Conservation (phyloP, 164 flowering plant species). For the Annona cherimola region DNA sequence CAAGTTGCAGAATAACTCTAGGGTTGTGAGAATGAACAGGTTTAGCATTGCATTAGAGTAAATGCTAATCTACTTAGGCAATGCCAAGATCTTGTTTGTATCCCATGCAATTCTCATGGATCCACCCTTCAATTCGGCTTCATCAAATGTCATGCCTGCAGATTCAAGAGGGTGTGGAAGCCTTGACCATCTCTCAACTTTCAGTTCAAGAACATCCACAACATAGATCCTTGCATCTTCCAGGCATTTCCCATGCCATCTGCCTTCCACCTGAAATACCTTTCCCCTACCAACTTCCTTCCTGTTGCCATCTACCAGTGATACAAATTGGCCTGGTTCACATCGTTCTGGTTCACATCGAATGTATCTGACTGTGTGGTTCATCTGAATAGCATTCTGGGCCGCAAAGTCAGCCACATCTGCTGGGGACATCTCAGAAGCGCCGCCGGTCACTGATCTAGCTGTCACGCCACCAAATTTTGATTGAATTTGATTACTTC, state of each 20-base stretch:
- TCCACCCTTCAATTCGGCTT: constrained; percentile 49
- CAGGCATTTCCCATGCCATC: constrained; percentile 54
- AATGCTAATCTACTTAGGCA: constrained; percentile 4
- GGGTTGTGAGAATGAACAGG: not conserved
- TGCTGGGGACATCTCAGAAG: constrained; percentile 15
- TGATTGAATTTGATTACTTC: constrained; percentile 18
- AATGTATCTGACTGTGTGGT: constrained; percentile 16
- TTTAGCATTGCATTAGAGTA: not conserved
- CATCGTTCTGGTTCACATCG: constrained; percentile 18
- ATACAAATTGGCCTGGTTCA: constrained; percentile 54
- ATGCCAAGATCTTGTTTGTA: constrained; percentile 23
- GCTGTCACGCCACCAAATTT: constrained; percentile 17
- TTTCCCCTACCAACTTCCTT: constrained; percentile 60
- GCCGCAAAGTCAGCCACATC: constrained; percentile 21
- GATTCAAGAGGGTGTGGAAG: constrained; percentile 59
- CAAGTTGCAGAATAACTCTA: not conserved
- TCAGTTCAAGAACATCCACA: constrained; percentile 61
- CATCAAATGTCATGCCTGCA: constrained; percentile 55
- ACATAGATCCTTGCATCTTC: constrained; percentile 46
- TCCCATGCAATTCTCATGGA: constrained; percentile 76
- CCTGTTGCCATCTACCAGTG: constrained; percentile 39
- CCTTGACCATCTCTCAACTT: constrained; percentile 29
- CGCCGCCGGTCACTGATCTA: constrained; percentile 20
- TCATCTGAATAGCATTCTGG: constrained; percentile 22
- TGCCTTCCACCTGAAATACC: constrained; percentile 56